Evolutionary conservation across 2,329 filamentous ascomycete species (phyloP).

Genomic region (Colletotrichum somersetense): DNA sequence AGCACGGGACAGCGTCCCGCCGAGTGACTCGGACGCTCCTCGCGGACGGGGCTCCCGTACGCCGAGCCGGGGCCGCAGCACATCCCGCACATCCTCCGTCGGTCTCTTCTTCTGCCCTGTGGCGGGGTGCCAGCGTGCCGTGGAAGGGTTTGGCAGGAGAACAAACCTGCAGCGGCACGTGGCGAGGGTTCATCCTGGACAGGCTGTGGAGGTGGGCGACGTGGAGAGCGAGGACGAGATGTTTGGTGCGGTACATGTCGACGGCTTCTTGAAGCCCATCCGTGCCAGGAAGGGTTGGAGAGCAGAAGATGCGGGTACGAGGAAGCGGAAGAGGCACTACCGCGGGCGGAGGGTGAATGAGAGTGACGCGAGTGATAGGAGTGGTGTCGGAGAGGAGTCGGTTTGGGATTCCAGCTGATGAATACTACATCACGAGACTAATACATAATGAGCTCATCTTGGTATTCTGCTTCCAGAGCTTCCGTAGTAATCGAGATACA

Average conservation of each 20-base stretch:
- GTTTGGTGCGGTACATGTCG: constrained; percentile 73
- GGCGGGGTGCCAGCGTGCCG: constrained; percentile 52
- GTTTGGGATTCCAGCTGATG: constrained; percentile 31
- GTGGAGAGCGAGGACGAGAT: constrained; percentile 65
- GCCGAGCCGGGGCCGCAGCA: constrained; percentile 44
- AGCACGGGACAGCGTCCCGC: constrained; percentile 44
- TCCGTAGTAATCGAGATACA: not conserved
- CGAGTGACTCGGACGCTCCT: constrained; percentile 34
- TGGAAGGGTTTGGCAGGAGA: constrained; percentile 52
- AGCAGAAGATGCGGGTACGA: constrained; percentile 30
- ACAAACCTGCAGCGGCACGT: constrained; percentile 56
- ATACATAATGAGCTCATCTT: not conserved
- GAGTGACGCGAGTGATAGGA: constrained; percentile 17
- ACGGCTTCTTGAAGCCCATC: constrained; percentile 74
- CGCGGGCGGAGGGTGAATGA: constrained; percentile 30
- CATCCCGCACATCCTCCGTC: constrained; percentile 51
- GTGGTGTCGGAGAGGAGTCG: not conserved
- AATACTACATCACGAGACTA: not conserved
- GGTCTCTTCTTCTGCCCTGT: constrained; percentile 55
- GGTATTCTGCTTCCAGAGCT: not conserved
- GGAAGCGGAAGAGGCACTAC: constrained; percentile 40
- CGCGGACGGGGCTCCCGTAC: constrained; percentile 1
- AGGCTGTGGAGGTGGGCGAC: constrained; percentile 54
- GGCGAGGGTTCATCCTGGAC: constrained; percentile 53
- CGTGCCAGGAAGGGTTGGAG: constrained; percentile 61